phyloP scores from a whole-genome alignment of 2,329 filamentous ascomycete species.

The Talaromyces sp. region DNA sequence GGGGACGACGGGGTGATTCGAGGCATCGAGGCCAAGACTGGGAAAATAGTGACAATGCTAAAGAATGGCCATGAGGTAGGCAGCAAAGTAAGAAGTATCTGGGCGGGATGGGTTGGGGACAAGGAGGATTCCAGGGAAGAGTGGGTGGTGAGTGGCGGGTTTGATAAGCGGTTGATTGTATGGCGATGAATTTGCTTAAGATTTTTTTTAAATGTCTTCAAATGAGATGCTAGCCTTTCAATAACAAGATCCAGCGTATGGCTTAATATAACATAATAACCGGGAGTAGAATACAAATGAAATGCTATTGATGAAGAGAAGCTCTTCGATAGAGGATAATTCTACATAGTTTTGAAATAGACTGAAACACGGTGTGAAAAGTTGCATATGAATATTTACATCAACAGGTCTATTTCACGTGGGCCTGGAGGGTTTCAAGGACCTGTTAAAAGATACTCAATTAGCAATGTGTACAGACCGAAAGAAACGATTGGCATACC shows the following conservation, averaged over 20 bases:
- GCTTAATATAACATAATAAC: background rate
- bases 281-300: slow-evolving; percentile 14
- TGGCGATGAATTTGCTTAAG: slow-evolving; percentile 39
- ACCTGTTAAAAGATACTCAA: slow-evolving; percentile 31
- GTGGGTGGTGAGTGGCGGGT: slow-evolving; percentile 59
- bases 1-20: slow-evolving; percentile 60
- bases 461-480: slow-evolving; percentile 1
- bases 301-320: slow-evolving; percentile 14
- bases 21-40: slow-evolving; percentile 55
- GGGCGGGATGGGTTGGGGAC: slow-evolving; percentile 45
- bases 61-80: slow-evolving; percentile 51
- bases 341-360: slow-evolving; percentile 30
- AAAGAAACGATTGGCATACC: slow-evolving; percentile 51
- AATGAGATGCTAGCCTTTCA: too few relatives aligned
- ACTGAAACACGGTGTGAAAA: slow-evolving; percentile 20
- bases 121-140: slow-evolving; percentile 38
- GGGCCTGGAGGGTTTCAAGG: slow-evolving; percentile 46
- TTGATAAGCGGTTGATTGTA: slow-evolving; percentile 58
- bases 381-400: slow-evolving; percentile 37
- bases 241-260: background rate
- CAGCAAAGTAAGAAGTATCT: slow-evolving; percentile 56
- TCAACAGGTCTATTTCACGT: slow-evolving; percentile 42
- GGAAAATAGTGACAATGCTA: slow-evolving; percentile 51
- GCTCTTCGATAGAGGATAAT: slow-evolving; percentile 31
- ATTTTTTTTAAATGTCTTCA: too few relatives aligned